Evolutionary conservation across 2,329 filamentous ascomycete genomes (phyloP).

Genomic region (Alternaria novae-zelandiae): DNA sequence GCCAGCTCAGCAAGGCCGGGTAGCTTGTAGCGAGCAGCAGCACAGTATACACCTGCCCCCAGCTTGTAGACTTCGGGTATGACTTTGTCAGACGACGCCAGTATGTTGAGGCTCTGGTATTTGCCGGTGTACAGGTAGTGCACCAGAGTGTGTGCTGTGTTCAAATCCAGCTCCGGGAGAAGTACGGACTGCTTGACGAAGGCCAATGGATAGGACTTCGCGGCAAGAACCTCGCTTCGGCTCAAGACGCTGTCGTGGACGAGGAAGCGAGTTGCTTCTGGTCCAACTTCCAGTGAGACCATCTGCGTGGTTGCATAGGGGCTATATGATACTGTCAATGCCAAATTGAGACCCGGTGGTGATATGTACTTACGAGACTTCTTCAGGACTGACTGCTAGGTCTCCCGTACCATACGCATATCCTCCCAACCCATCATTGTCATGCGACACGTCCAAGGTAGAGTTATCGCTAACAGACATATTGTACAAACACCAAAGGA

Average conservation of each 20-base stretch:
- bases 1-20: constrained; percentile 33
- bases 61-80: constrained; percentile 22
- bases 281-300: constrained; percentile 28
- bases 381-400: background rate
- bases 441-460: background rate
- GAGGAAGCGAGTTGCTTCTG: constrained; percentile 23
- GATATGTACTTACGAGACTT: background rate
- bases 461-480: constrained; percentile 5
- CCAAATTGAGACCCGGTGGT: background rate
- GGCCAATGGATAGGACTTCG: constrained; percentile 14
- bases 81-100: constrained; percentile 1
- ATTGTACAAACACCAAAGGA: background rate
- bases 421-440: background rate
- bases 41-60: constrained; percentile 34
- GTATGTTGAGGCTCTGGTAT: constrained; percentile 23
- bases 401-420: background rate
- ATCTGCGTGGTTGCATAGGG: constrained; percentile 28
- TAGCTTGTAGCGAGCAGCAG: constrained; percentile 33
- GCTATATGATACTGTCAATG: constrained; percentile 1
- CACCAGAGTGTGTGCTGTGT: constrained; percentile 31
- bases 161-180: constrained; percentile 32
- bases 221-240: constrained; percentile 27
- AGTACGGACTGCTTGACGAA: constrained; percentile 22
- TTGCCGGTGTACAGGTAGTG: constrained; percentile 33
- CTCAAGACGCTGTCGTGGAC: constrained; percentile 34